A percentile compares a stretch with the other conserved stretches of the same genome.
phyloP scores from a whole-genome alignment of 169 alveolate species.

The Plasmodium inui region DNA sequence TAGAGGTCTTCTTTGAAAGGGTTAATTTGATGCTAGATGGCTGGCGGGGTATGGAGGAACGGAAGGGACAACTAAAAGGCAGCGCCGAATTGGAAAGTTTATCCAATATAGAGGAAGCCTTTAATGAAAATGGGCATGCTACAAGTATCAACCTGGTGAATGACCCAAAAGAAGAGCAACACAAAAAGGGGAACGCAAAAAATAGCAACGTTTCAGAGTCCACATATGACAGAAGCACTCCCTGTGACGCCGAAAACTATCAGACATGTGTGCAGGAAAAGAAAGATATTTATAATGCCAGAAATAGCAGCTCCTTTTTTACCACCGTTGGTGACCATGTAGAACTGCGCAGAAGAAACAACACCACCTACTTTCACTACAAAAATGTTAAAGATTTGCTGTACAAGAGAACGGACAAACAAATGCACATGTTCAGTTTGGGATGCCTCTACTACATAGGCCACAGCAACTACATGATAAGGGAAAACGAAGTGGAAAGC shows the following conservation, averaged over 20 bases:
- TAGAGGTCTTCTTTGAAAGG: slow-evolving; percentile 33
- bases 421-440: slow-evolving; percentile 3
- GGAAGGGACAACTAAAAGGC: slow-evolving; percentile 3
- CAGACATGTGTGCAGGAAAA: background rate
- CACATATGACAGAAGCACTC: background rate
- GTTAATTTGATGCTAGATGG: background rate
- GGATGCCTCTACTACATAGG: slow-evolving; percentile 53
- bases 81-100: background rate
- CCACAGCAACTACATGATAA: slow-evolving; percentile 32
- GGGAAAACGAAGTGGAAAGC: slow-evolving; percentile 38
- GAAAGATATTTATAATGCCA: slow-evolving; percentile 16
- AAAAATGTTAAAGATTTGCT: slow-evolving; percentile 35
- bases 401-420: background rate
- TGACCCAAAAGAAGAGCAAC: background rate
- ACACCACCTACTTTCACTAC: slow-evolving; percentile 39
- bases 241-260: background rate
- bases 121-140: background rate
- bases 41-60: background rate
- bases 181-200: background rate
- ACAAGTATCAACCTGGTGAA: background rate
- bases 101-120: background rate
- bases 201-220: background rate
- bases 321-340: slow-evolving; percentile 3
- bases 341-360: background rate
- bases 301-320: slow-evolving; percentile 8